These are phyloP conservation scores for Danielia oregonensis DNA, from an alignment of 805 yeast genomes.

Conservation along the genomic window DNA sequence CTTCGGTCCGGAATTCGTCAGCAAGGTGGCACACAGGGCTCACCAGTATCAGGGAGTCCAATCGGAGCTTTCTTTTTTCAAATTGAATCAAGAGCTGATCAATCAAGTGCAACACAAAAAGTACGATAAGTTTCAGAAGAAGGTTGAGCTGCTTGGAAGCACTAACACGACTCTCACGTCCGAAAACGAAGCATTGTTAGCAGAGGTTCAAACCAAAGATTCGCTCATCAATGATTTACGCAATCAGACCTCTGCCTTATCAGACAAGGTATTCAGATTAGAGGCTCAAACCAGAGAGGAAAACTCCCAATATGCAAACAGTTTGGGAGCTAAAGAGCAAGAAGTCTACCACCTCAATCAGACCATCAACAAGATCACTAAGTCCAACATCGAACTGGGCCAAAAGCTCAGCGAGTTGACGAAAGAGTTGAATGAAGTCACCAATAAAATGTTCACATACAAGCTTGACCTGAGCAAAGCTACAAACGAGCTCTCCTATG, in stretches of 20 bases:
- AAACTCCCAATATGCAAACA: slow-evolving; percentile 3
- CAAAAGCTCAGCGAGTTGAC: slow-evolving; percentile 32
- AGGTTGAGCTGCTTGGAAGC: slow-evolving; percentile 17
- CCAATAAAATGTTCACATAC: slow-evolving; percentile 32
- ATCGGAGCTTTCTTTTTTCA: slow-evolving; percentile 29
- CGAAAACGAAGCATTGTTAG: slow-evolving; percentile 13
- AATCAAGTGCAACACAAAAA: slow-evolving; percentile 24
- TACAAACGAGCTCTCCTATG: slow-evolving; percentile 31
- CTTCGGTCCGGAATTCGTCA: slow-evolving; percentile 14
- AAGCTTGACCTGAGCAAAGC: slow-evolving; percentile 34
- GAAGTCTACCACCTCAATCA: slow-evolving; percentile 27
- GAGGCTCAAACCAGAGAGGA: slow-evolving; percentile 12
- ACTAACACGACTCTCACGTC: slow-evolving; percentile 19
- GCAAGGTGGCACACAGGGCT: slow-evolving; percentile 22
- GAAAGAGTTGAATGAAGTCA: slow-evolving; percentile 33
- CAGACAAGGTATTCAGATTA: slow-evolving; percentile 14
- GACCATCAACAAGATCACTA: slow-evolving; percentile 25
- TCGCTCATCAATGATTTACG: slow-evolving; percentile 13
- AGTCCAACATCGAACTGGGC: slow-evolving; percentile 34
- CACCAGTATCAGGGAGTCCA: slow-evolving; percentile 25
- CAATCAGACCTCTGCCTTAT: slow-evolving; percentile 12
- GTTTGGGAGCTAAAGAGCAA: slow-evolving; percentile 16
- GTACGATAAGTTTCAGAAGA: slow-evolving; percentile 17
- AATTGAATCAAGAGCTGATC: slow-evolving; percentile 33
- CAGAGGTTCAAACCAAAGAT: slow-evolving; percentile 8